A percentile compares a stretch with the other conserved stretches of the same genome.
Conservation (phyloP, 225 moss, liverwort and hornwort genomes). For the Bryum argenteum region DNA sequence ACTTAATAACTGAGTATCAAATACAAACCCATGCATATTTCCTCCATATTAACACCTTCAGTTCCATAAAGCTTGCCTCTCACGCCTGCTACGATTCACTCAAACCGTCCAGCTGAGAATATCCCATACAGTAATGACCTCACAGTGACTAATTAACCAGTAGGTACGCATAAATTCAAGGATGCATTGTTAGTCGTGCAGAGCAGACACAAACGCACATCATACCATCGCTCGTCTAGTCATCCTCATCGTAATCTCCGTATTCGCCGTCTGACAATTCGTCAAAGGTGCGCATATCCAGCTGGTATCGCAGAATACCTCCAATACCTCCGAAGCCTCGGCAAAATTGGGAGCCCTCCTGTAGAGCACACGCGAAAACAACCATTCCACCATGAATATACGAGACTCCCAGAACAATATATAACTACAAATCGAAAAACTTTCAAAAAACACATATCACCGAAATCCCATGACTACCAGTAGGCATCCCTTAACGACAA, state of each 20-base stretch:
- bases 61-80: constrained; percentile 22
- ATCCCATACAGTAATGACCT: constrained; percentile 14
- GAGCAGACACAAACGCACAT: constrained; percentile 9
- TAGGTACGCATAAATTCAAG: constrained; percentile 6
- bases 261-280: constrained; percentile 61
- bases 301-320: constrained; percentile 69
- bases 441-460: neutral
- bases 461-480: neutral
- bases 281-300: constrained; percentile 77
- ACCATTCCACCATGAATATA: neutral
- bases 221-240: constrained; percentile 33
- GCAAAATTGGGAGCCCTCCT: constrained; percentile 80
- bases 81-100: constrained; percentile 22
- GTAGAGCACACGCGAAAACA: constrained; percentile 24
- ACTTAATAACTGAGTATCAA: constrained; percentile 20
- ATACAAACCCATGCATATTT: constrained; percentile 28
- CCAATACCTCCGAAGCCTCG: constrained; percentile 83
- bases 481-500: constrained; percentile 2
- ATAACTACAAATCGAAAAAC: no score
- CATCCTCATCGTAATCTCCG: constrained; percentile 50
- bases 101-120: constrained; percentile 24
- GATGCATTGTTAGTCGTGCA: constrained; percentile 18
- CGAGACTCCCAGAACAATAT: neutral
- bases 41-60: constrained; percentile 38
- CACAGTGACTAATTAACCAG: constrained; percentile 26